A percentile compares a stretch with the other conserved stretches of the same genome.
phyloP scores from a whole-genome alignment of 2,329 filamentous ascomycete genomes.

The Phialophora verrucosa region DNA sequence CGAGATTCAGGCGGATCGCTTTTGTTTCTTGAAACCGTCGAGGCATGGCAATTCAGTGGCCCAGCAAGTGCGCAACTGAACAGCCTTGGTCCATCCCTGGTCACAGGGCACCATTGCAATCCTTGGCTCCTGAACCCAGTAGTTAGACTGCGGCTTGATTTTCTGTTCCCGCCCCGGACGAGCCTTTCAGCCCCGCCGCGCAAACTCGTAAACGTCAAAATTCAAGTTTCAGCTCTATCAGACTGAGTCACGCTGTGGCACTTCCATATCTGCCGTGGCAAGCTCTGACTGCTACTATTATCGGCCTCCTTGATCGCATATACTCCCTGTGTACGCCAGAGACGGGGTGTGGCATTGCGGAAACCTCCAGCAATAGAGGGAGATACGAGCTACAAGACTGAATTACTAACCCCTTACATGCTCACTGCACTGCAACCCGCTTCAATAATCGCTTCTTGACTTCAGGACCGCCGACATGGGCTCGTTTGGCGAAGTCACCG shows the following conservation, averaged over 20 bases:
- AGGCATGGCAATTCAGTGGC: slow-evolving; percentile 11
- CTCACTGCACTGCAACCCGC: too few relatives aligned
- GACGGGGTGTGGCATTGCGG: neutral
- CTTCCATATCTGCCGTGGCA: slow-evolving; percentile 11
- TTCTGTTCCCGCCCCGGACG: slow-evolving; percentile 16
- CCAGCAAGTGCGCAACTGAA: slow-evolving; percentile 8
- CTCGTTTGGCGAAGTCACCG: slow-evolving; percentile 39
- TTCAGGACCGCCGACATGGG: slow-evolving; percentile 32
- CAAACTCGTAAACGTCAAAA: slow-evolving; percentile 19
- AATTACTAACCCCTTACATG: slow-evolving; percentile 9
- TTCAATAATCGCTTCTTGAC: neutral
- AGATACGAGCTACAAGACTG: slow-evolving; percentile 6
- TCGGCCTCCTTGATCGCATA: neutral
- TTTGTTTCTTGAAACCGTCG: neutral
- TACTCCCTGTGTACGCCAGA: neutral
- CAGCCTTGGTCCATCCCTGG: slow-evolving; percentile 3
- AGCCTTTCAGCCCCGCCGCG: slow-evolving; percentile 12
- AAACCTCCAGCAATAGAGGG: slow-evolving; percentile 1
- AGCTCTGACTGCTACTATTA: neutral
- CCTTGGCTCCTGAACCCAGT: slow-evolving; percentile 9
- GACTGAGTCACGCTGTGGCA: slow-evolving; percentile 24
- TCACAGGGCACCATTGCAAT: slow-evolving; percentile 4
- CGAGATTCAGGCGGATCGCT: slow-evolving; percentile 10
- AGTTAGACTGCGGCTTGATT: slow-evolving; percentile 13
- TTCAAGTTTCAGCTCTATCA: slow-evolving; percentile 25